These are phyloP conservation scores for Pseudohalonectria lignicola DNA, from an alignment of 2,329 filamentous ascomycete species.

Conservation along the genomic window DNA sequence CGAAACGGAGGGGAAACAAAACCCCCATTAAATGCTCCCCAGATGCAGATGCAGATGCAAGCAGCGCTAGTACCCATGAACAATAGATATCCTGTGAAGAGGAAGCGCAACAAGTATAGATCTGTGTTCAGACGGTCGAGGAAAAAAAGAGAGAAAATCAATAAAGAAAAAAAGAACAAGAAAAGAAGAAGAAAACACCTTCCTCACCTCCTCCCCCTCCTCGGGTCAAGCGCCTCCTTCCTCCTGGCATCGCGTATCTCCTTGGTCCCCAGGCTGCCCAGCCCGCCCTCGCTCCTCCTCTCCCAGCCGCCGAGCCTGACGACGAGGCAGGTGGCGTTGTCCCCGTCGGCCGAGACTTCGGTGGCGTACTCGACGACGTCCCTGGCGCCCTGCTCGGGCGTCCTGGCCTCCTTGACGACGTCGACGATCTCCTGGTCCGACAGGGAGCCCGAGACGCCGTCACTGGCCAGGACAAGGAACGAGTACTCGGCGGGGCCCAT, in stretches of 20 bases:
- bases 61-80: no score
- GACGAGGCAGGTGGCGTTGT: constrained; percentile 60
- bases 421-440: constrained; percentile 94
- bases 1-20: no score
- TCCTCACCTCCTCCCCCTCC: constrained; percentile 54
- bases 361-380: constrained; percentile 80
- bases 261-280: constrained; percentile 83
- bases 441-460: constrained; percentile 79
- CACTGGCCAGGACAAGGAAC: constrained; percentile 79
- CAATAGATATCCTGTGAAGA: no score
- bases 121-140: no score
- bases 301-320: constrained; percentile 61
- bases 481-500: constrained; percentile 75
- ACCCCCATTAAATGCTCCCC: no score
- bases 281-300: constrained; percentile 67
- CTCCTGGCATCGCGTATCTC: constrained; percentile 79
- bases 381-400: constrained; percentile 73
- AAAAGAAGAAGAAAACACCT: no score
- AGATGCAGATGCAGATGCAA: no score
- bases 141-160: no score
- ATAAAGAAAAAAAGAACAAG: no score
- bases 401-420: constrained; percentile 84
- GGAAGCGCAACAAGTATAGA: no score
- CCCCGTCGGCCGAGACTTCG: constrained; percentile 60
- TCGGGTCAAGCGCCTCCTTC: constrained; percentile 71